Conservation (phyloP, 176 grass and related monocot genomes). For the Triticum monococcum region DNA sequence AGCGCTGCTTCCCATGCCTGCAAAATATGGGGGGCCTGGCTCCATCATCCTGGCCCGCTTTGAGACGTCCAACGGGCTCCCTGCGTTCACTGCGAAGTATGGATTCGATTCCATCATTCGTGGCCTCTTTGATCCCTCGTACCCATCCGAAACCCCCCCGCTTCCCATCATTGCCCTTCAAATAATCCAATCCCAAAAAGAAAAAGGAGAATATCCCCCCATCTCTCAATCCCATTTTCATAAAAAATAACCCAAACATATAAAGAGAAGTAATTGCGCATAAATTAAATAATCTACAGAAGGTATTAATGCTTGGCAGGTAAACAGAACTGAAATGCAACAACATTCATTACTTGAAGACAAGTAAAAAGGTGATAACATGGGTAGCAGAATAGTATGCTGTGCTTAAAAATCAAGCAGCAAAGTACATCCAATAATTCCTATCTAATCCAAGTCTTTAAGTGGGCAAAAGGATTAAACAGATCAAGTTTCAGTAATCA, state of each 20-base stretch:
- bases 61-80: constrained; percentile 57
- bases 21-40: constrained; percentile 54
- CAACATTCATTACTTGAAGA: not conserved
- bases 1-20: constrained; percentile 37
- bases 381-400: not conserved
- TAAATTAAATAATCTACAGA: constrained; percentile 9
- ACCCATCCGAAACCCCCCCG: constrained; percentile 91
- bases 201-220: constrained; percentile 87
- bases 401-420: not conserved
- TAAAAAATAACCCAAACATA: constrained; percentile 58
- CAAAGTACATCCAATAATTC: not conserved
- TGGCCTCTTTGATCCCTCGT: constrained; percentile 95
- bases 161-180: constrained; percentile 92
- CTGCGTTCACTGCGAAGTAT: constrained; percentile 93
- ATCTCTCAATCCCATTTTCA: constrained; percentile 83
- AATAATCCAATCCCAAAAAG: constrained; percentile 66
- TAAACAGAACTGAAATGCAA: not conserved
- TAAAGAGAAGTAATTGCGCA: constrained; percentile 22
- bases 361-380: not conserved
- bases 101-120: constrained; percentile 99
- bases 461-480: not conserved
- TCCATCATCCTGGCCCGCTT: constrained; percentile 81
- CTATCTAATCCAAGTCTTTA: not conserved
- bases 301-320: not conserved
- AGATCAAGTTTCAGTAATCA: not conserved